phyloP scores from a whole-genome alignment of 1,139 yeast species.

The Saccharomyces hybrid region DNA sequence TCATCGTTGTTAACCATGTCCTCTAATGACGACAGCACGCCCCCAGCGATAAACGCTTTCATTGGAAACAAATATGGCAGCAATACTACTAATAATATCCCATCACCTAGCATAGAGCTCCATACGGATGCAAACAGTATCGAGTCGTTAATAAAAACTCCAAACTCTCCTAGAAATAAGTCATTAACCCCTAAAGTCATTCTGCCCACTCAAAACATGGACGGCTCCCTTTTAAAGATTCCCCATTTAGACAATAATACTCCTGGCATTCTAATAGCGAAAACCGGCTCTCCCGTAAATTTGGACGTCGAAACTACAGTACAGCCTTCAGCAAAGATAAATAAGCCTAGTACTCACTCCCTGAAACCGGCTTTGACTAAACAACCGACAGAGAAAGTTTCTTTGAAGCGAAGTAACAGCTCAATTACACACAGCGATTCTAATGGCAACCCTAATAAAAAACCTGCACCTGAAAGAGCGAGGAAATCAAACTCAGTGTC shows the following conservation, averaged over 20 bases:
- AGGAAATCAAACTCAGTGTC: conserved; percentile 3
- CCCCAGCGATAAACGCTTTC: neutral
- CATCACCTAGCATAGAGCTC: neutral
- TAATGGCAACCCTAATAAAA: neutral
- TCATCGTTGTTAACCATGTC: conserved; percentile 7
- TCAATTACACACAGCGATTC: neutral
- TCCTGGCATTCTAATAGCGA: conserved; percentile 14
- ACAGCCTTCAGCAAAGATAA: neutral
- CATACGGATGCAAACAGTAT: neutral
- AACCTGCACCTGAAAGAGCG: conserved; percentile 1
- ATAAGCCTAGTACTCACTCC: neutral
- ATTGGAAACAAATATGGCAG: neutral
- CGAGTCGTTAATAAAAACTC: neutral
- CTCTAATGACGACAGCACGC: neutral
- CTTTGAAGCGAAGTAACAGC: conserved; percentile 12
- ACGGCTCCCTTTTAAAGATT: conserved; percentile 1
- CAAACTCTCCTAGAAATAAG: neutral
- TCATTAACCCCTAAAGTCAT: conserved; percentile 10
- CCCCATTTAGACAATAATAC: conserved; percentile 4
- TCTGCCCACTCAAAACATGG: conserved; percentile 18
- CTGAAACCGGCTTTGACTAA: neutral
- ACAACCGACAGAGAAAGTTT: neutral
- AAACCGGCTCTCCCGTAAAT: conserved; percentile 19
- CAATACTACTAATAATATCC: neutral
- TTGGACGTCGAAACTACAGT: neutral